These are phyloP conservation scores for Phytophthora cactorum DNA, from an alignment of 352 stramenopile genomes.

Conservation along the genomic window DNA sequence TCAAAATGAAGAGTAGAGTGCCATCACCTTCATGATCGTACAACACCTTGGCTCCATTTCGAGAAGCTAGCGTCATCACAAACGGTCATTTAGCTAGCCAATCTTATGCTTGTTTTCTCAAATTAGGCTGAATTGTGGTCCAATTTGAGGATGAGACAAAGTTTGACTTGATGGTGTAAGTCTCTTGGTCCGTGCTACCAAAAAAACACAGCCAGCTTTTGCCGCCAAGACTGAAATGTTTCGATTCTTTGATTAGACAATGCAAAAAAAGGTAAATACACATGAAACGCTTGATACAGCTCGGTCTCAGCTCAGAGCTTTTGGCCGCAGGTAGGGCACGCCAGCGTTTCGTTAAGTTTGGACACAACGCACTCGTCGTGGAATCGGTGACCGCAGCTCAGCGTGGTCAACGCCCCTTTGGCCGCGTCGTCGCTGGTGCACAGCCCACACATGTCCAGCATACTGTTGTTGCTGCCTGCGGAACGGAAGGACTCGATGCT, in stretches of 20 bases:
- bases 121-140: conserved; percentile 13
- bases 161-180: conserved; percentile 11
- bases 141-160: conserved; percentile 1
- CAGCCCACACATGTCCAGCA: conserved; percentile 26
- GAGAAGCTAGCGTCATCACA: conserved; percentile 16
- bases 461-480: conserved; percentile 38
- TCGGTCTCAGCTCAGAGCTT: conserved; percentile 18
- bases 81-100: conserved; percentile 14
- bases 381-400: conserved; percentile 67
- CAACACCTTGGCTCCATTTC: conserved; percentile 12
- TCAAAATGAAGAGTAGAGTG: conserved; percentile 24
- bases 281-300: neutral
- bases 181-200: neutral
- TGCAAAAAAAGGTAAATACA: conserved; percentile 7
- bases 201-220: neutral
- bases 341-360: conserved; percentile 64
- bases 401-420: conserved; percentile 39
- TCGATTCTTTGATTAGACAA: too few relatives aligned
- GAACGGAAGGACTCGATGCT: conserved; percentile 44
- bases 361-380: conserved; percentile 71
- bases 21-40: too few relatives aligned
- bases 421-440: conserved; percentile 29
- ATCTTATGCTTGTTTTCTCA: conserved; percentile 25
- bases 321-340: conserved; percentile 44
- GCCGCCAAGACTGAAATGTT: neutral